phyloP scores from a whole-genome alignment of 306 rosid genomes.

The Chamaecrista fasciculata region DNA sequence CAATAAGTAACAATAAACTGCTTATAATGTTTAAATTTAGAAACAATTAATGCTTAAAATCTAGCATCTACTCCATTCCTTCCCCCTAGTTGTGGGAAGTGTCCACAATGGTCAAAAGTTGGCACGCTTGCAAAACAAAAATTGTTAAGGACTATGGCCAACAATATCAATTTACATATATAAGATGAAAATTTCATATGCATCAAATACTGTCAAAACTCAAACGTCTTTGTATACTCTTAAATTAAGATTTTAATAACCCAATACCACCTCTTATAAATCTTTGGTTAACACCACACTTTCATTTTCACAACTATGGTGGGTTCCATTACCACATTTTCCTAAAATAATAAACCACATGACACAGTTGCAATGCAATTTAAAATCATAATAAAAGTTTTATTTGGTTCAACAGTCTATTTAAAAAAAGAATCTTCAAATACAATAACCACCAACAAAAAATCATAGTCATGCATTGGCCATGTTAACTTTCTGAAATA shows the following conservation, averaged over 20 bases:
- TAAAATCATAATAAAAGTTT: not conserved
- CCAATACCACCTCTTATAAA: not conserved
- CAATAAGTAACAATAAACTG: not conserved
- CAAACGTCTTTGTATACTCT: not conserved
- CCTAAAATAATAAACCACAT: not conserved
- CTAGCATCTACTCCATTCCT: slow-evolving; percentile 1
- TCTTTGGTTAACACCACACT: not conserved
- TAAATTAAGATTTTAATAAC: not conserved
- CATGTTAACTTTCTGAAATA: not conserved
- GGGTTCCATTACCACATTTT: not conserved
- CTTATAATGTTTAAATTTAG: not conserved
- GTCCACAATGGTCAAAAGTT: slow-evolving; percentile 4
- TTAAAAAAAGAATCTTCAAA: not conserved
- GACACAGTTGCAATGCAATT: not conserved
- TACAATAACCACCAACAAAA: not conserved
- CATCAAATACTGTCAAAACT: not conserved
- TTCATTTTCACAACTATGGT: not conserved
- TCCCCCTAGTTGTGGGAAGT: not conserved
- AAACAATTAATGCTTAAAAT: not conserved
- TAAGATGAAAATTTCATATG: not conserved
- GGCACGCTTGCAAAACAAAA: not conserved
- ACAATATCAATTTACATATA: not conserved
- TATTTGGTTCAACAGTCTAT: not conserved
- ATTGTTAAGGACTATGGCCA: not conserved
- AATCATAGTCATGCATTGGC: not conserved